Evolutionary conservation across 306 rosid genomes (phyloP).

Genomic region (Castanea mollissima): DNA sequence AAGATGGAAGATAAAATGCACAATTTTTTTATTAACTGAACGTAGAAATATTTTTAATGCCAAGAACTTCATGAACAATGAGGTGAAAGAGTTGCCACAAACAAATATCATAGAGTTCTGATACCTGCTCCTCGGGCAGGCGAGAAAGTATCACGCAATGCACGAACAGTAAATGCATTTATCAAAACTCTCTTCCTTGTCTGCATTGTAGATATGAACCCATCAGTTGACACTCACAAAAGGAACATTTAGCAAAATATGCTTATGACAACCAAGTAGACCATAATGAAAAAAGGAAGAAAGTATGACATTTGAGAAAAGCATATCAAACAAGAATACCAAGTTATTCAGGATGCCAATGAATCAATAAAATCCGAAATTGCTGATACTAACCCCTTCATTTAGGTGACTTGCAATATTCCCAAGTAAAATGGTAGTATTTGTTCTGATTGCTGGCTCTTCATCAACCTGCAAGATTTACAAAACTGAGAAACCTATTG

Average conservation of each 20-base stretch:
- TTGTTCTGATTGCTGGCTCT: conserved; percentile 95
- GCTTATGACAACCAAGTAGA: conserved; percentile 4
- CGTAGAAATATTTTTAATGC: not conserved
- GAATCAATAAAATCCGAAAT: conserved; percentile 6
- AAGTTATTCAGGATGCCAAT: not conserved
- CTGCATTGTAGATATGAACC: conserved; percentile 46
- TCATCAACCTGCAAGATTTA: conserved; percentile 80
- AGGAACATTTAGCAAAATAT: not conserved
- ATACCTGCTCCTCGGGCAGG: conserved; percentile 99
- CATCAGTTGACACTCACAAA: conserved; percentile 30
- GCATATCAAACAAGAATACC: conserved; percentile 6
- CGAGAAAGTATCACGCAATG: conserved; percentile 92
- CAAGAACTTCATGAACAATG: not conserved
- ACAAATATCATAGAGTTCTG: conserved; percentile 14
- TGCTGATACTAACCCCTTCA: conserved; percentile 74
- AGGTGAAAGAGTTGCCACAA: not conserved
- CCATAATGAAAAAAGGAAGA: conserved; percentile 20
- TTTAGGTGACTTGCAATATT: conserved; percentile 87
- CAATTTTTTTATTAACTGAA: not conserved
- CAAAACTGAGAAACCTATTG: conserved; percentile 15
- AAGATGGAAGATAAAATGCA: not conserved
- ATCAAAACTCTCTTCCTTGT: conserved; percentile 97
- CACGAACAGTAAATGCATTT: conserved; percentile 98
- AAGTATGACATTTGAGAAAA: conserved; percentile 11
- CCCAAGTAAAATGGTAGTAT: conserved; percentile 93